Conservation (phyloP, 768 basidiomycete genomes). For the Phlebiopsis flavidoalba region DNA sequence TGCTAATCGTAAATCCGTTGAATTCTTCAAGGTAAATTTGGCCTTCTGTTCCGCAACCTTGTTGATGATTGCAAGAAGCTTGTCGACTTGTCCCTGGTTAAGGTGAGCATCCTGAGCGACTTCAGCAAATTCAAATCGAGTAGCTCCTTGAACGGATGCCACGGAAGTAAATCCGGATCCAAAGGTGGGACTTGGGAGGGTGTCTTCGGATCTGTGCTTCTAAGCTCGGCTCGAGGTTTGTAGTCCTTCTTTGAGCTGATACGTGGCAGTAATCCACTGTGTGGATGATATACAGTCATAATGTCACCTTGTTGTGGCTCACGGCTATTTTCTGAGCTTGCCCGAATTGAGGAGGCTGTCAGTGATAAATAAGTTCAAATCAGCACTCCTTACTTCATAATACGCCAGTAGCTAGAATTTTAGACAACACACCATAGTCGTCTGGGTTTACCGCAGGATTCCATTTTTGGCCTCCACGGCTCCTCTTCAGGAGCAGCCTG, state of each 20-base stretch:
- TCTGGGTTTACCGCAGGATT: too few species aligned
- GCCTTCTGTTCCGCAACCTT: not conserved
- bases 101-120: not conserved
- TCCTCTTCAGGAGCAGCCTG: too few species aligned
- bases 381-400: too few species aligned
- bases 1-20: not conserved
- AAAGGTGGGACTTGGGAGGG: too few species aligned
- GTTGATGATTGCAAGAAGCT: constrained; percentile 3
- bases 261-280: not conserved
- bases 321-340: too few species aligned
- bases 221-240: not conserved
- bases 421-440: too few species aligned
- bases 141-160: not conserved
- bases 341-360: too few species aligned
- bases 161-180: not conserved
- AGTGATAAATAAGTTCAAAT: too few species aligned
- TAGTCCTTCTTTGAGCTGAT: not conserved
- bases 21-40: not conserved
- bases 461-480: too few species aligned
- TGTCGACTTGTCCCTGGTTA: not conserved
- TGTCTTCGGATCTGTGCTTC: not conserved
- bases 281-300: not conserved
- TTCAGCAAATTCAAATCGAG: constrained; percentile 16
- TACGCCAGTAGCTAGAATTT: too few species aligned
- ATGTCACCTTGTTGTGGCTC: not conserved